phyloP scores from a whole-genome alignment of 2,329 filamentous ascomycete species.

The Rhynchosporium graminicola region DNA sequence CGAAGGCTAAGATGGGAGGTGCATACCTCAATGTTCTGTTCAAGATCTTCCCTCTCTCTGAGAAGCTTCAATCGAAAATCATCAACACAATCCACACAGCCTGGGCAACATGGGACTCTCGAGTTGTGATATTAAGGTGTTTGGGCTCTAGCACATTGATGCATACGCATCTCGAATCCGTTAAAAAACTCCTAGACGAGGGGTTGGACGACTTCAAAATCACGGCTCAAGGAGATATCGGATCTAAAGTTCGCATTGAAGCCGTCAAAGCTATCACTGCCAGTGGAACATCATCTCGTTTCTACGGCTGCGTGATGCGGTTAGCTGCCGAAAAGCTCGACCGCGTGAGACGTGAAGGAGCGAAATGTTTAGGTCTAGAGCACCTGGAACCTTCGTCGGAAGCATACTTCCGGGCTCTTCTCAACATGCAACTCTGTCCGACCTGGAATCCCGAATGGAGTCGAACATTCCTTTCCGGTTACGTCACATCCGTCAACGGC shows the following conservation, averaged over 20 bases:
- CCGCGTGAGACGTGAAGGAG: conserved; percentile 72
- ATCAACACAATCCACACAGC: conserved; percentile 11
- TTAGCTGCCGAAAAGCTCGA: conserved; percentile 89
- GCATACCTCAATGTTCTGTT: conserved; percentile 18
- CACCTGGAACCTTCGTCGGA: conserved; percentile 3
- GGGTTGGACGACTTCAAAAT: conserved; percentile 89
- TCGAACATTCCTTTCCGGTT: conserved; percentile 48
- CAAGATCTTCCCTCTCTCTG: conserved; percentile 13
- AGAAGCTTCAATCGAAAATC: not conserved
- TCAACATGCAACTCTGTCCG: conserved; percentile 1
- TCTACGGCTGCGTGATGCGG: conserved; percentile 50
- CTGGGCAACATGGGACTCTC: conserved; percentile 45
- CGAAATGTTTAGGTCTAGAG: conserved; percentile 46
- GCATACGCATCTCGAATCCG: conserved; percentile 17
- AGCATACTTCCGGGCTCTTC: not conserved
- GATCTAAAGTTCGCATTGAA: conserved; percentile 80
- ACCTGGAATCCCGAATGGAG: not conserved
- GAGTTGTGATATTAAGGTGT: conserved; percentile 57
- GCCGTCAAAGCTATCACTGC: conserved; percentile 60
- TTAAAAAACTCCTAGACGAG: conserved; percentile 45
- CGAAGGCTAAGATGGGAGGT: conserved; percentile 6
- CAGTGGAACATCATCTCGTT: not conserved
- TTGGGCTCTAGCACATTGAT: conserved; percentile 49
- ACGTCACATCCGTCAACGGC: conserved; percentile 73
- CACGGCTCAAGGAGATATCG: conserved; percentile 84